Evolutionary conservation across 1,139 yeast species (phyloP), one percentile per base, ranked within the genome.

Genomic region (Scheffersomyces titani): DNA sequence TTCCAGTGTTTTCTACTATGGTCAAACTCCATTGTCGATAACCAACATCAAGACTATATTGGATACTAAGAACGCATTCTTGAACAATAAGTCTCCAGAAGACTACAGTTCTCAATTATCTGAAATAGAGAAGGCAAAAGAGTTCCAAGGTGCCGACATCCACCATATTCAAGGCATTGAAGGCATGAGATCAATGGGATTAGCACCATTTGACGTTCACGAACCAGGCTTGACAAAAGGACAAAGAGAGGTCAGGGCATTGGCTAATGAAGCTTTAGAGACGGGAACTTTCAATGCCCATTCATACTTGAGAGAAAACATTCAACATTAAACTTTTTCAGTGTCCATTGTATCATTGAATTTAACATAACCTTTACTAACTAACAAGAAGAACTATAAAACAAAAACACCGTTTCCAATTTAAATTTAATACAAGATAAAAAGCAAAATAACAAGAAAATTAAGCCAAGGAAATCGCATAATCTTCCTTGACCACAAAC

Each of bases 1-100:
- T 59, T 77, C 84, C 3, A 70, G 78, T 6, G 85, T 79, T 6
- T 65, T 70, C 46, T 70, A 54, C 53, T 57, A 57, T 22, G 56
- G 57, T 4, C 54, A 51, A 18, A 52, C 55, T 4, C 60, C 60
- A 6, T 52, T 57, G 46, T 19, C 57, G 5, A 44, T 55, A 11
- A 30, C 55, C 1, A 65, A 64, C 52, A 58, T 64, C 45, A 51
- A 55, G 7, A 55, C 65, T 3, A 57, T 65, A 44, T 50, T 64
- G 47, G 65, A 64, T 49, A 63, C 66, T 2, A 61, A 56, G 30
- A 51, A 58, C 5, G 55, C 63, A 0, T 65, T 63, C 44, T 54
- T 59, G 48, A 53, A 54, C 21, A 64, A 60, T 48, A 54, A 58
- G 46, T 63, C 67, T 3, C 67, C 68, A n/a, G 51, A 49, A 19